phyloP scores from a whole-genome alignment of 75 land plant genomes.

The Adiantum capillusveneris region DNA sequence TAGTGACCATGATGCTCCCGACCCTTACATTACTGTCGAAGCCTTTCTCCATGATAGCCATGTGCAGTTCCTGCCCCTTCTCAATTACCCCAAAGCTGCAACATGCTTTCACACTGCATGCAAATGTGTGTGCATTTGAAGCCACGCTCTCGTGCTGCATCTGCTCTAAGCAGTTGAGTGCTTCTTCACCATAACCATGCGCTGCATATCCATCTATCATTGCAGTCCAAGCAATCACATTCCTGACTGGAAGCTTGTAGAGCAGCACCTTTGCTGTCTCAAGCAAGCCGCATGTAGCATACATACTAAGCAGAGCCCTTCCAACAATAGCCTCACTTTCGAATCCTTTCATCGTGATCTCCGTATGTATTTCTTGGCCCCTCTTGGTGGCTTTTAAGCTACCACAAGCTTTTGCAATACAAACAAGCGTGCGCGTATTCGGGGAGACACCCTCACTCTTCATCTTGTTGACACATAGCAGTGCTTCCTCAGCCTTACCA shows the following conservation, averaged over 20 bases:
- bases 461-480: slow-evolving; percentile 14
- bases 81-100: slow-evolving; percentile 10
- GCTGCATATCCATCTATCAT: slow-evolving; percentile 31
- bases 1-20: slow-evolving; percentile 41
- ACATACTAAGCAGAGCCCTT: slow-evolving; percentile 31
- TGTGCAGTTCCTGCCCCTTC: slow-evolving; percentile 24
- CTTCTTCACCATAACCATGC: slow-evolving; percentile 23
- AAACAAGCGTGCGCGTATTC: slow-evolving; percentile 18
- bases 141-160: slow-evolving; percentile 29
- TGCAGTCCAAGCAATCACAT: slow-evolving; percentile 32
- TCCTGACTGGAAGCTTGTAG: slow-evolving; percentile 17
- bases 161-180: slow-evolving; percentile 24
- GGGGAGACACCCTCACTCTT: slow-evolving; percentile 14
- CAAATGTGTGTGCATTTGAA: slow-evolving; percentile 34
- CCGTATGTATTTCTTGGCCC: slow-evolving; percentile 26
- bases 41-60: slow-evolving; percentile 10
- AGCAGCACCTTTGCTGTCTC: slow-evolving; percentile 21
- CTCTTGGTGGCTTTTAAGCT: slow-evolving; percentile 6
- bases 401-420: slow-evolving; percentile 17
- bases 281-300: slow-evolving; percentile 19
- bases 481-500: slow-evolving; percentile 15
- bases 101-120: slow-evolving; percentile 39
- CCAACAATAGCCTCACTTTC: slow-evolving; percentile 19
- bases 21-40: slow-evolving; percentile 21
- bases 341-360: slow-evolving; percentile 24